Base-by-base conservation (phyloP, 345 rosid species). In the Gossypium anomalum region DNA sequence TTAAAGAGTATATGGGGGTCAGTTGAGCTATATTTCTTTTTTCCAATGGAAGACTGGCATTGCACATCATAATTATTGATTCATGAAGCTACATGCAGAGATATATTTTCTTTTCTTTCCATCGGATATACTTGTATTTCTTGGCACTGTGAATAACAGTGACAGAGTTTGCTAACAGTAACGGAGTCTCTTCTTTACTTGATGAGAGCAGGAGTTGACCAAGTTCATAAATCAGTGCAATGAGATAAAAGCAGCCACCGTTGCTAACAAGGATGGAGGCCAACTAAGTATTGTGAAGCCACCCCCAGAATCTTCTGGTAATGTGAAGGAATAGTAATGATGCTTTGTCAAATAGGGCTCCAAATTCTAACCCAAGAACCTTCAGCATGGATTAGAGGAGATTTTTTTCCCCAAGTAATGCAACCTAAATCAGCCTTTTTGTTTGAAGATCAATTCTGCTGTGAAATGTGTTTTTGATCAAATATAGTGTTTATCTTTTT, bases 181-280 rank as follows among this genome's bases (percentile, higher is more conserved):
- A 34, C 7, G 1, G 41, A 34, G 41, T 5, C 41, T 34, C 41
- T 34, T 34, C 41, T 34, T 38, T 7, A 19, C 38, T 14, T 71
- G 11, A 47, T 27, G 61, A 62, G 44, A 45, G n/a, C 86, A 92
- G 98, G 97, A 91, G 74, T 75, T 91, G 60, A 91, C 83, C 72
- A 92, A 92, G 82, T 94, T 94, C 79, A 89, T 92, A 72, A 94
- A 94, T 82, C 93, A 86, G 15, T 89, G 95, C 86, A 92, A 92
- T 23, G 98, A 91, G 88, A 77, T 87, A 75, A 92, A 91, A 82
- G 90, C 95, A 44, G 94, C 97, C 34, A 88, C 43, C 43, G n/a
- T 60, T 27, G 65, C 65, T 60, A 60, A 60, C 65, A 27, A 60
- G 65, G 65, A 60, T 15, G 97, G 98, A 16, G 97, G 97, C 23